phyloP scores from a whole-genome alignment of 2,329 filamentous ascomycete species.

The Colletotrichum ledebouriae region DNA sequence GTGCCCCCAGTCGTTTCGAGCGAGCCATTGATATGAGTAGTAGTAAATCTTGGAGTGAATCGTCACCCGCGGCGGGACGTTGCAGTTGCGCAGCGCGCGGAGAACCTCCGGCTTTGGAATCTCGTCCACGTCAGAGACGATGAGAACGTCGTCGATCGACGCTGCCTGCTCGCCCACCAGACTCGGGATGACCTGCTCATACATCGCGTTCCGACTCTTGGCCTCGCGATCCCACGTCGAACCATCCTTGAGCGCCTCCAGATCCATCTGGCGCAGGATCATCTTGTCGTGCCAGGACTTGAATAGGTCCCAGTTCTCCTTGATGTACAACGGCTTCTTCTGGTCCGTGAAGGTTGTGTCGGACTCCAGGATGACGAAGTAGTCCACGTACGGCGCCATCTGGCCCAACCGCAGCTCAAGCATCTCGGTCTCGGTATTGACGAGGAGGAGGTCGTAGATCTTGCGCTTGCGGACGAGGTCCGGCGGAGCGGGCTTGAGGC shows the following conservation, averaged over 20 bases:
- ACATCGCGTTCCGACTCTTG: slow-evolving; percentile 68
- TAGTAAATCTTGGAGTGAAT: slow-evolving; percentile 67
- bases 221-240: slow-evolving; percentile 66
- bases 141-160: slow-evolving; percentile 64
- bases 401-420: slow-evolving; percentile 74
- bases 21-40: slow-evolving; percentile 69
- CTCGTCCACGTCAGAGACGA: slow-evolving; percentile 74
- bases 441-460: slow-evolving; percentile 72
- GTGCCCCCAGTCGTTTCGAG: slow-evolving; percentile 64
- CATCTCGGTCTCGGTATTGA: slow-evolving; percentile 75
- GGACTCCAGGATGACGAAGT: slow-evolving; percentile 74
- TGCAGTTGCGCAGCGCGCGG: slow-evolving; percentile 62
- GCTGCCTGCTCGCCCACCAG: slow-evolving; percentile 59
- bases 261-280: slow-evolving; percentile 61
- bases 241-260: slow-evolving; percentile 26
- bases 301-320: slow-evolving; percentile 66
- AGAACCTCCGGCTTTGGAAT: slow-evolving; percentile 66
- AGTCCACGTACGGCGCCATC: slow-evolving; percentile 70
- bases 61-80: slow-evolving; percentile 66
- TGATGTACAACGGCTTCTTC: slow-evolving; percentile 67
- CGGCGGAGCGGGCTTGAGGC: slow-evolving; percentile 53
- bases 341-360: slow-evolving; percentile 69
- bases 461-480: slow-evolving; percentile 55
- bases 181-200: slow-evolving; percentile 66
- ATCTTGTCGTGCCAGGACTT: slow-evolving; percentile 69